Conservation (phyloP, 225 moss, liverwort and hornwort species). For the Straminergon stramineum region DNA sequence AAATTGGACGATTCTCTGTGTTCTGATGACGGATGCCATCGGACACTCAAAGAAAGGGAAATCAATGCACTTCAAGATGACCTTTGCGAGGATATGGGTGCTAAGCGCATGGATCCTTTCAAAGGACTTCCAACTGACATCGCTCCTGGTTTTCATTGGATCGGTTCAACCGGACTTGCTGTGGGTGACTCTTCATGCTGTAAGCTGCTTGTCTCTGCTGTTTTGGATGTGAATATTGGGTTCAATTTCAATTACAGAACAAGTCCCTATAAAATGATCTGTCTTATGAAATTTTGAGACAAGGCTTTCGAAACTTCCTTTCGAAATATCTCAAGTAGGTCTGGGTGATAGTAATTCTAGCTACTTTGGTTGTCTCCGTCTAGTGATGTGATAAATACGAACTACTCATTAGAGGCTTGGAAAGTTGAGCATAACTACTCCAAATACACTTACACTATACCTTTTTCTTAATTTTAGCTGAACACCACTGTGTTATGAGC, state of each 20-base stretch:
- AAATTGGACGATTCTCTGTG: neutral
- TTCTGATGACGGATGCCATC: neutral
- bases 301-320: neutral
- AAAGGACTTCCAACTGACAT: neutral
- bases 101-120: neutral
- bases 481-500: constrained; percentile 1
- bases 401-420: neutral
- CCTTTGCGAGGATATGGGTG: neutral
- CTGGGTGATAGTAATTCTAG: neutral
- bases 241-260: neutral
- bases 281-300: neutral
- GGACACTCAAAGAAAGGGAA: neutral
- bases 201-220: constrained; percentile 18
- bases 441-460: neutral
- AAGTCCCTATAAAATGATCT: neutral
- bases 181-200: constrained; percentile 66
- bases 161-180: constrained; percentile 75
- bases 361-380: neutral
- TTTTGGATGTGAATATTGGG: neutral
- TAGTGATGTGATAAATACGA: neutral
- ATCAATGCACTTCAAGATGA: neutral
- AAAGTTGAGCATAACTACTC: neutral
- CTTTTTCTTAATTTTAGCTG: neutral
- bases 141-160: constrained; percentile 60
- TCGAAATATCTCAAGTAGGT: neutral